Conservation (phyloP, 495 filamentous ascomycete species). For the Letharia lupina region DNA sequence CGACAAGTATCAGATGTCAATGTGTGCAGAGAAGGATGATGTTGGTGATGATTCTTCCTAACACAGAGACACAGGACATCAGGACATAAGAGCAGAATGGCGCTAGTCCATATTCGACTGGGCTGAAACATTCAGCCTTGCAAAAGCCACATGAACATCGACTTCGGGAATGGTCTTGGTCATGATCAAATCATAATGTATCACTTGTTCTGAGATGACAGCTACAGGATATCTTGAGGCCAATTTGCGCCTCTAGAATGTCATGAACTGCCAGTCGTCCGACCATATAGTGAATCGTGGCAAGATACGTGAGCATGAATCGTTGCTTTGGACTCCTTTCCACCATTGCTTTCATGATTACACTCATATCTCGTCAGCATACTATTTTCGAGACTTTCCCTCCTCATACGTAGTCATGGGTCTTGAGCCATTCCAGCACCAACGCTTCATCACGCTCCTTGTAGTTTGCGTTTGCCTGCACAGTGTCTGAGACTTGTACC, state of each 20-base stretch:
- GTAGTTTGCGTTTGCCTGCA: conserved; percentile 69
- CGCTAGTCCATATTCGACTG: conserved; percentile 2
- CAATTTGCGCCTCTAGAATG: background rate
- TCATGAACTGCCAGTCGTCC: background rate
- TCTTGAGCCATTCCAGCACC: conserved; percentile 62
- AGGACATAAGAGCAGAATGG: background rate
- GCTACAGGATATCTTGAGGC: background rate
- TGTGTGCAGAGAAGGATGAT: conserved; percentile 9
- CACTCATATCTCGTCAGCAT: background rate
- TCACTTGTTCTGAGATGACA: background rate
- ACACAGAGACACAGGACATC: background rate
- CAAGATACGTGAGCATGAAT: background rate
- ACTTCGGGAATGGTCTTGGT: background rate
- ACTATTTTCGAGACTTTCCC: background rate
- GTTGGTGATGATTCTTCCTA: background rate
- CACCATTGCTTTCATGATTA: background rate
- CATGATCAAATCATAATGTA: background rate
- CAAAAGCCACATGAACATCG: background rate
- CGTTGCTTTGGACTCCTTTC: background rate
- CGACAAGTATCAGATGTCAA: background rate
- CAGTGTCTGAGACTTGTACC: conserved; percentile 69
- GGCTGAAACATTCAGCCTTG: conserved; percentile 2
- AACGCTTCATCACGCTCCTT: conserved; percentile 59
- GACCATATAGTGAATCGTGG: background rate
- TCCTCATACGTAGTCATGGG: conserved; percentile 48